phyloP scores from a whole-genome alignment of 306 rosid genomes.

The Quercus variabilis region DNA sequence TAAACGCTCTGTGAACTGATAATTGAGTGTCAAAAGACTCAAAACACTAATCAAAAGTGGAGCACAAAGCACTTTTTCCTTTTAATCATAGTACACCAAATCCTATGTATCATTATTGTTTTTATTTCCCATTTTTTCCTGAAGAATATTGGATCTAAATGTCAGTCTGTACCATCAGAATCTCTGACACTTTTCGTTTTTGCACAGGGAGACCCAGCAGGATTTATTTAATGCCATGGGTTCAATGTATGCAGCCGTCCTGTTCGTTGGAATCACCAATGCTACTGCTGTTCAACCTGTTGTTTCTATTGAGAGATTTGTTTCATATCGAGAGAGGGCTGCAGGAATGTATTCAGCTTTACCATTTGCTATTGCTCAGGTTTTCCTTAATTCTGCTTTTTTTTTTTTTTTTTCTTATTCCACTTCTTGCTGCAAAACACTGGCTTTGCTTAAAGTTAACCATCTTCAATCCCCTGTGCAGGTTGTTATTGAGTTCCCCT shows the following conservation, averaged over 20 bases:
- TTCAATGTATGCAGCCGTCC: conserved; percentile 82
- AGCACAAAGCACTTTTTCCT: neutral
- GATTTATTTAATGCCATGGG: conserved; percentile 97
- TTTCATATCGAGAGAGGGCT: conserved; percentile 91
- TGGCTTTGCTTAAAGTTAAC: conserved; percentile 22
- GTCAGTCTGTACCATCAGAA: conserved; percentile 2
- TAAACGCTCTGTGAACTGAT: neutral
- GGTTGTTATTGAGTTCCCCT: conserved; percentile 92
- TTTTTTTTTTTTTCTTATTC: neutral
- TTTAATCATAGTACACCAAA: neutral
- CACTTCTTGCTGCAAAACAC: neutral
- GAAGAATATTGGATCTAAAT: neutral
- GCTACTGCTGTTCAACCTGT: conserved; percentile 96
- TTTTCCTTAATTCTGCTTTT: conserved; percentile 21
- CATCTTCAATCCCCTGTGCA: conserved; percentile 33
- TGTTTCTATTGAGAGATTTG: conserved; percentile 90
- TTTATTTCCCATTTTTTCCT: neutral
- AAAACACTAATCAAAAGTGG: neutral
- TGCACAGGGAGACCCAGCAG: conserved; percentile 73
- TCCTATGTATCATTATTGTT: neutral
- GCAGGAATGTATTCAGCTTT: conserved; percentile 96
- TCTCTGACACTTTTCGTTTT: neutral
- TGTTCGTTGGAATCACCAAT: conserved; percentile 87
- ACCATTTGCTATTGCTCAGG: conserved; percentile 99
- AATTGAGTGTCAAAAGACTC: neutral